Evolutionary conservation across 1,284 basidiomycete genomes (phyloP), one percentile per base, ranked within the genome.

Genomic region (Malassezia sp.): DNA sequence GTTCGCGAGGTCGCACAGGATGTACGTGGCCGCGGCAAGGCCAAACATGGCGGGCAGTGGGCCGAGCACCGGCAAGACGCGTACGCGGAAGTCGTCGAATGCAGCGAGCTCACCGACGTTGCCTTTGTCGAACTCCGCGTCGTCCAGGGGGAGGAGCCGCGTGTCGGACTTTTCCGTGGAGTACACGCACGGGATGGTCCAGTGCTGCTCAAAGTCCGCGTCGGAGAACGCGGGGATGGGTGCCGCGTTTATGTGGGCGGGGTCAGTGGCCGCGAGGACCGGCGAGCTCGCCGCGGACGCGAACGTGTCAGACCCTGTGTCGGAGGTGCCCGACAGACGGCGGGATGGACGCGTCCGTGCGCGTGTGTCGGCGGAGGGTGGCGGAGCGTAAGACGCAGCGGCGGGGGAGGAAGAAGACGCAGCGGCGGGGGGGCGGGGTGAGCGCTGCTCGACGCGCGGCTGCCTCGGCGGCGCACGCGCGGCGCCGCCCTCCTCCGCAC

Each of bases 61-160:
- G 1, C 84, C 85, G 5, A 90, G 76, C 5, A 90, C 87, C 23
- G 87, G 87, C 5, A 91, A 70, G 53, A 90, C 87, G 34, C 88
- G 77, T 5, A 91, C 87, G 27, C 93, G 76, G 73, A 96, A 97
- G 68, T 95, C 87, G 63, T 91, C 85, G 50, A 96, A 84, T 4
- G 84, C 83, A 9, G 85, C 82, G 2, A 97, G 77, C 72, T 97
- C 90, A 61, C 86, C 83, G 5, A 96, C 83, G 17, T 81, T 75
- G 11, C 91, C 93, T 70, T 84, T 87, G 60, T 83, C 74, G 68
- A 89, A 90, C 71, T 96, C 89, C 52, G 89, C 85, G 52, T 95
- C 87, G 0, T 85, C 79, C 0, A 97, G 75, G 0, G 91, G 93
- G 2, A 96, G 78, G 1, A 97, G 75, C 56, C 84, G 84, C 36